Percentiles rank a stretch among this genome's conserved stretches.
Evolutionary conservation across 1,284 basidiomycete species (phyloP).

Genomic region (Papiliotrema laurentii): DNA sequence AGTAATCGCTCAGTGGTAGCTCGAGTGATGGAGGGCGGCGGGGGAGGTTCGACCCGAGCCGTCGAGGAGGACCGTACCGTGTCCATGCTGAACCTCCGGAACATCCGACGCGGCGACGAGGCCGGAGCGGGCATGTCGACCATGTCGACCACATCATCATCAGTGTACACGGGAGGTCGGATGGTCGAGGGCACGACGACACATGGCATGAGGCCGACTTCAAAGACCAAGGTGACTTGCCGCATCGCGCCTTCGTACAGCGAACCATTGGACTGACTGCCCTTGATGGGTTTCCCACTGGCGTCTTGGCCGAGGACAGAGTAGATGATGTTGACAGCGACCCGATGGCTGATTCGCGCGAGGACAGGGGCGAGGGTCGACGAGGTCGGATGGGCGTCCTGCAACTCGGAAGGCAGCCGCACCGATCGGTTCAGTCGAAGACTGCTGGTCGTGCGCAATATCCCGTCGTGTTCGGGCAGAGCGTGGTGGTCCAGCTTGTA

Average conservation of each 20-base stretch:
- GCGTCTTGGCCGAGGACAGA: slow-evolving; percentile 6
- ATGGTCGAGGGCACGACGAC: neutral
- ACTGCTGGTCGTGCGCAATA: neutral
- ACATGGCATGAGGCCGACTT: slow-evolving; percentile 1
- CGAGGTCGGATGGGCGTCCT: neutral
- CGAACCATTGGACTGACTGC: neutral
- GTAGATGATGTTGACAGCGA: slow-evolving; percentile 10
- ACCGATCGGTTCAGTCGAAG: slow-evolving; percentile 2
- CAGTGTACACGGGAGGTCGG: slow-evolving; percentile 4
- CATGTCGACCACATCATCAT: neutral
- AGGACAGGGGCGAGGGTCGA: slow-evolving; percentile 6
- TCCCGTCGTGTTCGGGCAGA: neutral
- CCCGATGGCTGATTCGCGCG: slow-evolving; percentile 3
- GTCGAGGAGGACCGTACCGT: neutral
- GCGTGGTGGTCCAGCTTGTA: neutral
- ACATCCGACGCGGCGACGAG: neutral
- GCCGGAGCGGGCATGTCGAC: neutral
- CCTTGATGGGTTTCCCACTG: slow-evolving; percentile 4
- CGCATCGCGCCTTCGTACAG: slow-evolving; percentile 1
- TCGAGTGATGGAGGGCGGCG: neutral
- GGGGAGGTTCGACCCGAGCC: neutral
- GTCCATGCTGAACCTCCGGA: neutral
- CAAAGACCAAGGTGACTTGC: neutral
- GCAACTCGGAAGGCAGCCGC: slow-evolving; percentile 6
- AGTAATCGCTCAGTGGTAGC: neutral